phyloP scores from a whole-genome alignment of 1,139 yeast species.

The Suhomyces bolitotheri region DNA sequence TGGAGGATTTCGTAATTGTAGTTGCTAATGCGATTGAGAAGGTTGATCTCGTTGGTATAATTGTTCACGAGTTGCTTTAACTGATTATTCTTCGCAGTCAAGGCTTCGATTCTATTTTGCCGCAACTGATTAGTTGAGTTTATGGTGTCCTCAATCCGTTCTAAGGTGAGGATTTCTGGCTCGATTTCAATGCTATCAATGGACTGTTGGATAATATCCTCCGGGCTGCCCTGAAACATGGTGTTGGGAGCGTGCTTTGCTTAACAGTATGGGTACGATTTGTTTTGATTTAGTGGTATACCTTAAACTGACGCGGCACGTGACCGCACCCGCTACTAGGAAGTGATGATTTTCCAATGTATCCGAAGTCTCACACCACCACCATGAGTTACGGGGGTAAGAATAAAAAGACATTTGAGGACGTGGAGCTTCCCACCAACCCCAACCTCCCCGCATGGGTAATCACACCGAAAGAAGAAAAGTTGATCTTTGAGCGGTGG shows the following conservation, averaged over 20 bases:
- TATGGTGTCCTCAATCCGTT: constrained; percentile 46
- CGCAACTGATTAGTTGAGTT: constrained; percentile 28
- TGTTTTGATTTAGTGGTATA: constrained; percentile 1
- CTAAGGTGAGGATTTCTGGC: constrained; percentile 53
- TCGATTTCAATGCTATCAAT: constrained; percentile 22
- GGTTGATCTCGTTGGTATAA: constrained; percentile 27
- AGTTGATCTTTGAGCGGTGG: constrained; percentile 75
- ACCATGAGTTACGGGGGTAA: constrained; percentile 18
- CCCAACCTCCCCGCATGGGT: constrained; percentile 77
- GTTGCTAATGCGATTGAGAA: constrained; percentile 22
- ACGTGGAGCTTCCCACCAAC: constrained; percentile 44
- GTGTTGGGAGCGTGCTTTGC: background rate
- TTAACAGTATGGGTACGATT: no score
- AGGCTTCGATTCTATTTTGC: constrained; percentile 25
- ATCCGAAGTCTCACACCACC: constrained; percentile 6
- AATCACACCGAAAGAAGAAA: constrained; percentile 82
- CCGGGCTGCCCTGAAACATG: constrained; percentile 37
- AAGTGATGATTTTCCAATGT: background rate
- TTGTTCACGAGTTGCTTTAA: constrained; percentile 19
- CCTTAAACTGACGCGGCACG: no score
- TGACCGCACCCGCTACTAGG: background rate
- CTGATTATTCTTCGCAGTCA: constrained; percentile 22
- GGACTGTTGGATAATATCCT: constrained; percentile 35
- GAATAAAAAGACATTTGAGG: constrained; percentile 38
- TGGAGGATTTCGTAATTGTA: constrained; percentile 17